phyloP scores from a whole-genome alignment of 139 green algal genomes.

The Helicosporidium sp. region DNA sequence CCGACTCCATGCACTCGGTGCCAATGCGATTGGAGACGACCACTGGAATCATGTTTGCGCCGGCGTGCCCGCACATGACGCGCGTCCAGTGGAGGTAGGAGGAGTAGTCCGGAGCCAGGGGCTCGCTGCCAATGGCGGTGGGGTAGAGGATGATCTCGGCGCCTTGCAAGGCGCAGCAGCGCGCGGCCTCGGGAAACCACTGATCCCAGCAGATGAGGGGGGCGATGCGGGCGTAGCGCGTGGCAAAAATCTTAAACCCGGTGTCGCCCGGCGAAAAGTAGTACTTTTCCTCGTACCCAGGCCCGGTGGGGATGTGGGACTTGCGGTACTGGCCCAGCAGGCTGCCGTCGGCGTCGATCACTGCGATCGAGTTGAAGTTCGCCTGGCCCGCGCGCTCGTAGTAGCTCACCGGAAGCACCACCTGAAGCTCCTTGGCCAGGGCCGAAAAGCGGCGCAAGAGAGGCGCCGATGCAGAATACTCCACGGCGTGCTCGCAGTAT shows the following conservation, averaged over 20 bases:
- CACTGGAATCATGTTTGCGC: slow-evolving; percentile 47
- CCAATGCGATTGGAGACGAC: slow-evolving; percentile 55
- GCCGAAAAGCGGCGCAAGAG: slow-evolving; percentile 23
- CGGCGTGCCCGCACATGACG: slow-evolving; percentile 42
- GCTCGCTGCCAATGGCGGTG: slow-evolving; percentile 49
- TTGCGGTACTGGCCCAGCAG: slow-evolving; percentile 45
- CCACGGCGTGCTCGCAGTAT: too few relatives aligned
- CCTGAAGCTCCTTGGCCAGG: slow-evolving; percentile 38
- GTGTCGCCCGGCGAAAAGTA: slow-evolving; percentile 58
- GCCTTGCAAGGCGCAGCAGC: slow-evolving; percentile 31
- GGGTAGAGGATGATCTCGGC: slow-evolving; percentile 54
- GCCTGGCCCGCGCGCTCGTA: slow-evolving; percentile 38
- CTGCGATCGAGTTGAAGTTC: slow-evolving; percentile 42
- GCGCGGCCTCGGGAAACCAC: slow-evolving; percentile 51
- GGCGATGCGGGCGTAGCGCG: slow-evolving; percentile 28
- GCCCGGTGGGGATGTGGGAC: slow-evolving; percentile 49
- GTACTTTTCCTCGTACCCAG: slow-evolving; percentile 54
- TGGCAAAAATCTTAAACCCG: slow-evolving; percentile 42
- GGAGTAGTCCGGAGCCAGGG: slow-evolving; percentile 24
- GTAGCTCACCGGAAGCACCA: slow-evolving; percentile 46
- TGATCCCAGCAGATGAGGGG: slow-evolving; percentile 46
- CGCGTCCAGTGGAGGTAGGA: slow-evolving; percentile 41
- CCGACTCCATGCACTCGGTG: slow-evolving; percentile 22
- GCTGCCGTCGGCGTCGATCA: slow-evolving; percentile 40
- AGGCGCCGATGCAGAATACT: too few relatives aligned